Evolutionary conservation across 192 early-diverging fungal species (phyloP).

Genomic region (Gigaspora rosea): DNA sequence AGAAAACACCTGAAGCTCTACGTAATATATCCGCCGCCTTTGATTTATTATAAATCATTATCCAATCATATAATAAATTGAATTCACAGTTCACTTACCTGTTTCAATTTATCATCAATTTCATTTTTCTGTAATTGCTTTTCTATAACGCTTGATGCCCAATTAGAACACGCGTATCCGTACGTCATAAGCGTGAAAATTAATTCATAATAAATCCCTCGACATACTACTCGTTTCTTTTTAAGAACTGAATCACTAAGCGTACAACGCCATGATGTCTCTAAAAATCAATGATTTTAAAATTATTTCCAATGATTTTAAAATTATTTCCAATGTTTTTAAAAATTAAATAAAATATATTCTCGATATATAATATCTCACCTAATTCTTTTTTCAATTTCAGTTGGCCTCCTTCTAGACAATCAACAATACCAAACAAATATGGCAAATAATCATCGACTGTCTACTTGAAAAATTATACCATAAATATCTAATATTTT

Average conservation of each 20-base stretch:
- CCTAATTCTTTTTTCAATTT: slow-evolving; percentile 38
- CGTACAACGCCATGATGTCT: slow-evolving; percentile 62
- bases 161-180: slow-evolving; percentile 51
- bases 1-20: slow-evolving; percentile 56
- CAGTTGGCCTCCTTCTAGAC: slow-evolving; percentile 41
- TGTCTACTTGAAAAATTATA: slow-evolving; percentile 31
- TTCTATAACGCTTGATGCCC: slow-evolving; percentile 34
- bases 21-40: slow-evolving; percentile 55
- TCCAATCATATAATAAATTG: too few relatives aligned
- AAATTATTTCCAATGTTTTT: background rate
- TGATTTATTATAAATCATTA: background rate
- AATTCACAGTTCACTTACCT: background rate
- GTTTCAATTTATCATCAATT: slow-evolving; percentile 20
- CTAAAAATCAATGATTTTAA: slow-evolving; percentile 31
- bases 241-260: slow-evolving; percentile 48
- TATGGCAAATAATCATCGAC: slow-evolving; percentile 55
- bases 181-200: slow-evolving; percentile 59
- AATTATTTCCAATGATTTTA: too few relatives aligned
- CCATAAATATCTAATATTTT: background rate
- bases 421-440: slow-evolving; percentile 43
- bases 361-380: background rate
- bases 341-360: background rate
- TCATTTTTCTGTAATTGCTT: slow-evolving; percentile 30
- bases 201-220: slow-evolving; percentile 55
- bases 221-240: slow-evolving; percentile 50